Evolutionary conservation across 108 stramenopile species (phyloP).

Genomic region (Licmophora abbreviata): DNA sequence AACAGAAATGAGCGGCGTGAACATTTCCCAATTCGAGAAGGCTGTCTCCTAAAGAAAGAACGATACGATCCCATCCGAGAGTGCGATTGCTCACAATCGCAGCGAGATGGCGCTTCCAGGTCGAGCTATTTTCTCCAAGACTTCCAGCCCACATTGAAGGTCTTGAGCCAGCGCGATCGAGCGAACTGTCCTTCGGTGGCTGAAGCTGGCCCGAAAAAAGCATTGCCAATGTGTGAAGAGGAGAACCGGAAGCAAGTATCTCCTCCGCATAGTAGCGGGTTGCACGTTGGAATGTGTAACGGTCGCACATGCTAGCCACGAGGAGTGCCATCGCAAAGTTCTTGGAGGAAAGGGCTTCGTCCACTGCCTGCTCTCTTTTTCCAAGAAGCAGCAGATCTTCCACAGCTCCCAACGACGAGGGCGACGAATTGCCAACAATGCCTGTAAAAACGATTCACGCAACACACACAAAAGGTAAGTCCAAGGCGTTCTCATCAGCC

Average conservation of each 20-base stretch:
- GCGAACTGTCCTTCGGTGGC: conserved; percentile 13
- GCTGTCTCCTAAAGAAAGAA: conserved; percentile 68
- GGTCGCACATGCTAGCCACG: conserved; percentile 62
- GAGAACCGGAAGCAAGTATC: conserved; percentile 43
- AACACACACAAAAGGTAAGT: too few species aligned
- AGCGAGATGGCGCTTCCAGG: conserved; percentile 63
- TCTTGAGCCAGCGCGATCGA: conserved; percentile 10
- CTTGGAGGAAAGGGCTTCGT: conserved; percentile 41
- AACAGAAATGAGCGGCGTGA: conserved; percentile 77
- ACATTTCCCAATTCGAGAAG: conserved; percentile 47
- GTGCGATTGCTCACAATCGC: conserved; percentile 76
- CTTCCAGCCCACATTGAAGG: conserved; percentile 36
- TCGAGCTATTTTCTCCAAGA: conserved; percentile 23
- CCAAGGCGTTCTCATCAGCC: too few species aligned
- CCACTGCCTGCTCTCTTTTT: conserved; percentile 57
- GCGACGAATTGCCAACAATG: too few species aligned
- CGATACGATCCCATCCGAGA: conserved; percentile 64
- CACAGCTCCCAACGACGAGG: conserved; percentile 21
- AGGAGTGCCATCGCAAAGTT: conserved; percentile 72
- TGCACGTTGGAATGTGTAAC: conserved; percentile 44
- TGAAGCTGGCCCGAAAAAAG: conserved; percentile 57
- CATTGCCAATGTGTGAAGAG: conserved; percentile 59
- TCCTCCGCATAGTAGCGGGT: conserved; percentile 51
- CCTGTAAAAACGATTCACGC: too few species aligned
- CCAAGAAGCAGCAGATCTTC: conserved; percentile 53